These are phyloP conservation scores for Neoboletus magnificus DNA, from an alignment of 768 basidiomycete species.

Conservation along the genomic window DNA sequence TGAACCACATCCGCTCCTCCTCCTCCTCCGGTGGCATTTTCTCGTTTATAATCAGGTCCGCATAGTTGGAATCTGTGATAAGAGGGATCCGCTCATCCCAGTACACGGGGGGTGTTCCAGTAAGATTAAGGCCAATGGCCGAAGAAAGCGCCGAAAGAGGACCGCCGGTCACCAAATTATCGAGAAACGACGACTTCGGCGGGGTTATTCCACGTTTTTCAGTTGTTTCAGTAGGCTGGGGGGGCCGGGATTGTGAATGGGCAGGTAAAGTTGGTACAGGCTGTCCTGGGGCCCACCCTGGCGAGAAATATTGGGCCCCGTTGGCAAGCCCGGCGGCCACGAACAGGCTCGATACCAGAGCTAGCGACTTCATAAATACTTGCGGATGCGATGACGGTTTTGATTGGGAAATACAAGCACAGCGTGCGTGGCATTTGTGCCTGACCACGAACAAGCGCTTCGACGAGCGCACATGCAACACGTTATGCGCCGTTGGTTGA, in stretches of 20 bases:
- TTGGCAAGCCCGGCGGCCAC: constrained; percentile 21
- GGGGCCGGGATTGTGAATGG: constrained; percentile 14
- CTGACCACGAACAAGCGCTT: neutral
- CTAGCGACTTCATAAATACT: constrained; percentile 47
- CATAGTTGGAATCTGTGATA: constrained; percentile 80
- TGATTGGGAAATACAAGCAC: neutral
- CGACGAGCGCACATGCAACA: neutral
- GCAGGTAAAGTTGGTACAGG: constrained; percentile 34
- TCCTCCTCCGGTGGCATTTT: constrained; percentile 60
- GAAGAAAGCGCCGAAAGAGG: constrained; percentile 55
- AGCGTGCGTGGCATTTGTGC: neutral
- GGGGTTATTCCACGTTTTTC: constrained; percentile 17
- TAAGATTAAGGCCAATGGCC: constrained; percentile 68
- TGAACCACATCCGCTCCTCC: constrained; percentile 68
- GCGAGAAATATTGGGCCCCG: constrained; percentile 75
- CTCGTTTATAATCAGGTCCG: constrained; percentile 70
- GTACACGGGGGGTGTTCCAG: constrained; percentile 40
- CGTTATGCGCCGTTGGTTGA: neutral
- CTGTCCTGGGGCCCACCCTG: constrained; percentile 80
- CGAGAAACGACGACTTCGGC: constrained; percentile 25
- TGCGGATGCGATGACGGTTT: neutral
- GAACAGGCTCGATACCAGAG: constrained; percentile 34
- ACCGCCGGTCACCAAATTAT: constrained; percentile 44
- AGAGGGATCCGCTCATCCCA: constrained; percentile 78
- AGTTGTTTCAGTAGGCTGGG: constrained; percentile 25